These are phyloP conservation scores for Phytopythium oedochilum DNA, from an alignment of 352 stramenopile genomes.

Conservation along the genomic window DNA sequence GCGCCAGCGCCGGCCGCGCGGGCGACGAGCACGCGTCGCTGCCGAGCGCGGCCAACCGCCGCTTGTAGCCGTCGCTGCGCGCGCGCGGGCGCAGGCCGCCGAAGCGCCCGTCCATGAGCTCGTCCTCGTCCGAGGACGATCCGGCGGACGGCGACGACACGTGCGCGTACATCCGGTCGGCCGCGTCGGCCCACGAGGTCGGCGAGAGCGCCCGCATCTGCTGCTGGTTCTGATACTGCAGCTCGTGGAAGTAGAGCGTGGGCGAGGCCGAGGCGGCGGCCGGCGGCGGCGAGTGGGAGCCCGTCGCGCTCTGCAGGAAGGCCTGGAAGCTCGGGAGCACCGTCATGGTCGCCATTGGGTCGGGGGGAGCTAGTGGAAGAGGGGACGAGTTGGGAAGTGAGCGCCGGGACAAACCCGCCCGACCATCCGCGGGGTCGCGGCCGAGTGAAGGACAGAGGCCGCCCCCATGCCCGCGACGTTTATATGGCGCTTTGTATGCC, in stretches of 20 bases:
- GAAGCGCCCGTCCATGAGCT: constrained; percentile 6
- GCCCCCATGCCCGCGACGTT: no score
- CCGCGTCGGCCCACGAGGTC: constrained; percentile 1
- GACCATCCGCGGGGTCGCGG: no score
- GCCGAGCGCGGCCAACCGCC: constrained; percentile 13
- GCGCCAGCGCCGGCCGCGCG: not conserved
- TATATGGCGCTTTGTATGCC: not conserved
- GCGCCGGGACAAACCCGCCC: constrained; percentile 1
- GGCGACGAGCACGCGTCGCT: constrained; percentile 10
- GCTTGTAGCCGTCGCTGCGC: constrained; percentile 16
- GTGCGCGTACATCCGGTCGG: constrained; percentile 12
- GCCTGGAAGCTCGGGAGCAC: constrained; percentile 53
- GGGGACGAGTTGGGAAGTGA: constrained; percentile 21
- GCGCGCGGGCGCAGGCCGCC: constrained; percentile 4
- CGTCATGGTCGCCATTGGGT: constrained; percentile 29
- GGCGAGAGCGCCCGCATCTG: constrained; percentile 1
- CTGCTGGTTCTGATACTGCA: not conserved
- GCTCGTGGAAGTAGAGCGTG: not conserved
- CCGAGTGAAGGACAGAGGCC: no score
- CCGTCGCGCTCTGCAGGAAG: constrained; percentile 39
- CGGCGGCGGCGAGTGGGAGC: constrained; percentile 14
- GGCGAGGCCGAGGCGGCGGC: constrained; percentile 7
- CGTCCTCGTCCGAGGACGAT: constrained; percentile 22
- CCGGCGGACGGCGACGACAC: constrained; percentile 6
- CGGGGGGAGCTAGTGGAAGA: constrained; percentile 9